Evolutionary conservation across 306 rosid genomes (phyloP), one percentile per base, ranked within the genome.

Genomic region (Rubus idaeus): DNA sequence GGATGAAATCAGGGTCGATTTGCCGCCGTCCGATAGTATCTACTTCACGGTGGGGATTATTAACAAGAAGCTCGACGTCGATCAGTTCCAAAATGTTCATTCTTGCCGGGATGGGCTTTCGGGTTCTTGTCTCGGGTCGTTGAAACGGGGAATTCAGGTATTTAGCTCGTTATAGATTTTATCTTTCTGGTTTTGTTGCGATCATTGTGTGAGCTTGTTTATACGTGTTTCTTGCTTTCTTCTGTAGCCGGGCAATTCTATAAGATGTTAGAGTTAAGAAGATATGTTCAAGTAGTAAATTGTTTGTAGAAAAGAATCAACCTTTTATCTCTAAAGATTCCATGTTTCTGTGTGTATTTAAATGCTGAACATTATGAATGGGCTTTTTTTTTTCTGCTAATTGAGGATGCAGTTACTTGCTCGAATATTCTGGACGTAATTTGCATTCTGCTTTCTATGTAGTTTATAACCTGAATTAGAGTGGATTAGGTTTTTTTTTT

Each of bases 1-100:
- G 0, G 91, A 87, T n/a, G 94, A 96, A 91, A 96, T 96, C 88
- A 82, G 85, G 67, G 97, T 96, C 74, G 99, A 91, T 91, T 89
- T 93, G 87, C 98, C 99, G 13, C 96, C 99, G 4, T 86, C 98
- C 0, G 78, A 80, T 45, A 82, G 66, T 12, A 96, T 96, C 60
- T 96, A 96, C 80, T 93, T 96, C 76, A 91, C 87, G 41, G 97
- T 96, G 5, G 99, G 98, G 1, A 58, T 92, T 61, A 85, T 92
- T 64, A 96, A 96, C 81, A 96, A 92, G 91, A 89, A 82, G 84
- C 98, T 96, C 10, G 86, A 78, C 58, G 37, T 93, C 47, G 86
- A 85, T 67, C 98, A 96, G 87, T 96, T 96, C 81, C 77, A 84
- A 79, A 84, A 84, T 9, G 86, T 94, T 57, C 94, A 26, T 62